A percentile compares a stretch with the other conserved stretches of the same genome.
Conservation (phyloP, 495 filamentous ascomycete genomes). For the Aspergillus olivimuriae region DNA sequence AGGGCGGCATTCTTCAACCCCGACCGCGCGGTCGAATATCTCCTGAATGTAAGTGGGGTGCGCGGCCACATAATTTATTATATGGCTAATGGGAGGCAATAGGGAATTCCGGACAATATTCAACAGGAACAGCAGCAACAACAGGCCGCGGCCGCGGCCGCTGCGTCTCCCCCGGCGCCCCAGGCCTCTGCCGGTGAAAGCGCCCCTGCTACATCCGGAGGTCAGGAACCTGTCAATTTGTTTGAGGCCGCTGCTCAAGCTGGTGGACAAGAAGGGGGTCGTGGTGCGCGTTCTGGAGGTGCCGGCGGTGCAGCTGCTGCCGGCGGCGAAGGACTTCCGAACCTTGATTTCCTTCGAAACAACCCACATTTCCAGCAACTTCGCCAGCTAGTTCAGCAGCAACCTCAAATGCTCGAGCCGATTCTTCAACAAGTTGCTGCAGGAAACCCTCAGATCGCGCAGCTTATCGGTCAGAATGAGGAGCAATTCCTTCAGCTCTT, state of each 20-base stretch:
- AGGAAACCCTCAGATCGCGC: constrained; percentile 89
- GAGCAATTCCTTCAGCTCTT: constrained; percentile 88
- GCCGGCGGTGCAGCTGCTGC: constrained; percentile 46
- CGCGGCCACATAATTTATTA: not conserved
- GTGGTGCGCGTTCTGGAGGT: constrained; percentile 43
- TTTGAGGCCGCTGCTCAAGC: constrained; percentile 89
- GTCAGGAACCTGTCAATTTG: constrained; percentile 72
- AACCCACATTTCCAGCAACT: constrained; percentile 98
- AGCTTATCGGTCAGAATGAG: constrained; percentile 81
- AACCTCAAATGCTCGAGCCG: constrained; percentile 96
- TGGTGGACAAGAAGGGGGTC: constrained; percentile 49
- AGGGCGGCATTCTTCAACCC: constrained; percentile 95
- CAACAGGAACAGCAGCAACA: constrained; percentile 59
- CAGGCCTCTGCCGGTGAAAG: constrained; percentile 28
- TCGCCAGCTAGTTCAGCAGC: constrained; percentile 91
- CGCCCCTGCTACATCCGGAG: constrained; percentile 37
- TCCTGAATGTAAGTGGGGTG: constrained; percentile 65
- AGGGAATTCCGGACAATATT: constrained; percentile 87
- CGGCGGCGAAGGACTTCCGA: constrained; percentile 57
- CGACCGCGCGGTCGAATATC: constrained; percentile 93
- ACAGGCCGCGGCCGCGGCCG: constrained; percentile 32
- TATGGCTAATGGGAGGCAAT: constrained; percentile 10
- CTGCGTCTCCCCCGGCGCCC: constrained; percentile 23
- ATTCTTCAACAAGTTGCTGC: constrained; percentile 95
- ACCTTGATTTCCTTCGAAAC: constrained; percentile 90